Evolutionary conservation across 208 protist species (phyloP), one percentile per base, ranked within the genome.

Genomic region (Acanthamoeba rhysodes): DNA sequence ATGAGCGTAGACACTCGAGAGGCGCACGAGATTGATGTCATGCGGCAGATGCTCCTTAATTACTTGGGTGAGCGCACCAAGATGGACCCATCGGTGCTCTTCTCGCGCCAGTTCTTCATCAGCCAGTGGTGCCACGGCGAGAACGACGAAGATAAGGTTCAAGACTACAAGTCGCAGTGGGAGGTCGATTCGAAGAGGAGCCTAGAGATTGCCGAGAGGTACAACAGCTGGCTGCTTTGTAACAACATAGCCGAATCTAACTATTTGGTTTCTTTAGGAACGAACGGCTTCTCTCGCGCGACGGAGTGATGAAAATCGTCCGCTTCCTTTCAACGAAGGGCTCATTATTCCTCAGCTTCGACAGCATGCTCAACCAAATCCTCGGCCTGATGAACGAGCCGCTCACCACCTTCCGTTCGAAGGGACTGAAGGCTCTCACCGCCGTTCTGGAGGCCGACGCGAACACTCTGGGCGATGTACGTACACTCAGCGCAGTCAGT

Each of bases 91-190:
- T 94, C 90, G 16, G 45, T 94, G 34, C 16, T 78, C 66, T 94
- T 50, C 48, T 76, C 90, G 14, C 90, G 90, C 62, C 90, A 94
- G 62, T 94, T 94, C 53, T 62, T 94, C 68, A 94, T 94, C n/a
- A 68, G 50, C 62, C 90, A 94, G 55, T 94, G 90, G 90, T 94
- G 90, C 48, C 68, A 84, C 20, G 50, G 41, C 48, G 48, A 84
- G 18, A 29, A 16, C 6, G 90, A 76, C 34, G 68, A 94, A 57
- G 90, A 94, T 7, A 55, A 72, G 32, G 64, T 93, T 45, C 62
- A 93, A n/a, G 87, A 93, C 87, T 93, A 93, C 87, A 93, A 93
- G 37, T 68, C 87, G 10, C 87, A 93, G 64, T 93, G 87, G 87
- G 87, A 93, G 27, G 41, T 93, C 59, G 53, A 68, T 24, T 93